Evolutionary conservation across 257 asterid species (phyloP).

Genomic region (Solanum pinnatisectum): DNA sequence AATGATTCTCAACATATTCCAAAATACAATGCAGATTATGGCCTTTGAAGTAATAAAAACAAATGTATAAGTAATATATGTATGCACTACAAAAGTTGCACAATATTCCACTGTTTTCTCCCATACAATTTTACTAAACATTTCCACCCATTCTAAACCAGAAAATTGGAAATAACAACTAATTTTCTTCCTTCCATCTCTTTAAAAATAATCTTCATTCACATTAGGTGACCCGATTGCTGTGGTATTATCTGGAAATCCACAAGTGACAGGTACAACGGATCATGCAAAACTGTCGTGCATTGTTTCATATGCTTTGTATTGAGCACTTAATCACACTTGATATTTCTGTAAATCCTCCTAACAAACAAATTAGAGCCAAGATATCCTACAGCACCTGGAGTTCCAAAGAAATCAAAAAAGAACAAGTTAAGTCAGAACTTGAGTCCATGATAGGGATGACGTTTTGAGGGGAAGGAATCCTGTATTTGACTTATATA

Average conservation of each 20-base stretch:
- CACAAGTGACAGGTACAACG: not conserved
- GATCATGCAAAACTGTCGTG: not conserved
- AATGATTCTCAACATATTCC: not conserved
- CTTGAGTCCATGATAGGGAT: not conserved
- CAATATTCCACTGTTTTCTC: not conserved
- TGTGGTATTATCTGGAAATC: not conserved
- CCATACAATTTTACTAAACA: not conserved
- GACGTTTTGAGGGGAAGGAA: not conserved
- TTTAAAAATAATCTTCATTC: conserved; percentile 1
- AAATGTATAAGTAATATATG: not conserved
- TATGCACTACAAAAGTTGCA: not conserved
- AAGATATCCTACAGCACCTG: conserved; percentile 43
- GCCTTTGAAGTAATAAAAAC: not conserved
- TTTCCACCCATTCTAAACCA: not conserved
- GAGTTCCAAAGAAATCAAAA: not conserved
- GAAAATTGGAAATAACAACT: not conserved
- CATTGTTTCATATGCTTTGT: not conserved
- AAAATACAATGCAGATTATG: not conserved
- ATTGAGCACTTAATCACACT: conserved; percentile 26
- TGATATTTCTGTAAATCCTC: conserved; percentile 43
- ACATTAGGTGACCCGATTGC: not conserved
- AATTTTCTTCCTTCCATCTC: not conserved
- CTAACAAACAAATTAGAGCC: conserved; percentile 40
- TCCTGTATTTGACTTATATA: not conserved
- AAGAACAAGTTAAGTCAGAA: not conserved